These are phyloP conservation scores for Quercus aquifolioides DNA, from an alignment of 306 rosid genomes.

Conservation along the genomic window DNA sequence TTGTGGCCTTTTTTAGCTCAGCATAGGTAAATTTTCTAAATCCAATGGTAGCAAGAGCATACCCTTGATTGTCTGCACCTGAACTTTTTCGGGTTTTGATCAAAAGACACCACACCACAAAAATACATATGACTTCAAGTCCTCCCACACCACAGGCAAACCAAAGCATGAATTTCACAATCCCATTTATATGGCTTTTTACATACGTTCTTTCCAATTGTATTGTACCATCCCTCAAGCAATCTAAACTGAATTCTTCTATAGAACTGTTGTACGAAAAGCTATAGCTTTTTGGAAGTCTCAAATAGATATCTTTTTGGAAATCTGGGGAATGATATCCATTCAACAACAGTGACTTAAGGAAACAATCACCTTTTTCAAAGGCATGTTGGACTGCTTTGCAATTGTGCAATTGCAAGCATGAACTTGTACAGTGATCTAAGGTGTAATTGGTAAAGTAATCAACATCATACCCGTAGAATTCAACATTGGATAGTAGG, in stretches of 20 bases:
- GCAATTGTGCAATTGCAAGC: conserved; percentile 29
- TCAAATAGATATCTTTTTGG: conserved; percentile 30
- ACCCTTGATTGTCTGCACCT: conserved; percentile 15
- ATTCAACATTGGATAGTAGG: neutral
- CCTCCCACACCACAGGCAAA: conserved; percentile 49
- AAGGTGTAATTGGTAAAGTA: too few relatives aligned
- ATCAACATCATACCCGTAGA: too few relatives aligned
- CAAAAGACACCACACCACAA: conserved; percentile 3
- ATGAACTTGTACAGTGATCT: too few relatives aligned
- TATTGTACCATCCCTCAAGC: neutral
- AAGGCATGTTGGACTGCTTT: conserved; percentile 34
- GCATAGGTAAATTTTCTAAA: conserved; percentile 29
- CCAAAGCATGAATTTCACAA: conserved; percentile 30
- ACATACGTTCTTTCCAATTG: conserved; percentile 16
- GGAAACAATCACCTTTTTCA: conserved; percentile 20
- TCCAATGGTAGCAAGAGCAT: conserved; percentile 27
- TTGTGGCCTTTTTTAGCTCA: too few relatives aligned
- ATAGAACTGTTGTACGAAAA: neutral
- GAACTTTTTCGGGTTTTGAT: neutral
- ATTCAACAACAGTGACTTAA: conserved; percentile 38
- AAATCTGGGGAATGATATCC: conserved; percentile 34
- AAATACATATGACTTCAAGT: conserved; percentile 24
- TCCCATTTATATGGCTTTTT: conserved; percentile 1
- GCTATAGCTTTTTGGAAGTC: conserved; percentile 25
- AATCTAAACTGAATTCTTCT: conserved; percentile 6